Conservation (phyloP, 305 asterid genomes). For the Fraxinus sp. region DNA sequence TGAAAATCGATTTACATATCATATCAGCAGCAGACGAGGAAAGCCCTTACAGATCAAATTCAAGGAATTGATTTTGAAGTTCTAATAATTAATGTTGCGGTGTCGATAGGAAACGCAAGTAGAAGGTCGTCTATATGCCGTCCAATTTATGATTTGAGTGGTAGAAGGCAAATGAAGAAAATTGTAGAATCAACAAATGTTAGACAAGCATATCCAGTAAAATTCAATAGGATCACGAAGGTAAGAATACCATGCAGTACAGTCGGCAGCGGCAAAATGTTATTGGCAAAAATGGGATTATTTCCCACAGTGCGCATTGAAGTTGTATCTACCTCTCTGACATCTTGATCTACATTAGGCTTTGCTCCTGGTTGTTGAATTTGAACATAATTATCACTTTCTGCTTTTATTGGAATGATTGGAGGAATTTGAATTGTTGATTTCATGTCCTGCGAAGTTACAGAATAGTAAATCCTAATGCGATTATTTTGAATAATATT, state of each 20-base stretch:
- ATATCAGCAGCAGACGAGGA: constrained; percentile 14
- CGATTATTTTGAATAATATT: not conserved
- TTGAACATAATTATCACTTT: constrained; percentile 41
- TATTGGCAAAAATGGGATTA: constrained; percentile 43
- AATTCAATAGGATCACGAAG: constrained; percentile 31
- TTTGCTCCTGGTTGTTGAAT: constrained; percentile 48
- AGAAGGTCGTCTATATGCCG: not conserved
- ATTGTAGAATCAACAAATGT: constrained; percentile 19
- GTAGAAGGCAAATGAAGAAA: constrained; percentile 13
- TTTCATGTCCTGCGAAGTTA: constrained; percentile 51
- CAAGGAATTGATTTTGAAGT: not conserved
- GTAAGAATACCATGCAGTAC: constrained; percentile 55
- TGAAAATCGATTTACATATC: constrained; percentile 21
- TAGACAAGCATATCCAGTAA: constrained; percentile 21
- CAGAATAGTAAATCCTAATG: constrained; percentile 11
- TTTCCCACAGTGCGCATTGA: constrained; percentile 36
- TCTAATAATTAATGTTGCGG: not conserved
- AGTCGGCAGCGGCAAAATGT: constrained; percentile 41
- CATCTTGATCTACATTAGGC: constrained; percentile 37
- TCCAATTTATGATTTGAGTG: not conserved
- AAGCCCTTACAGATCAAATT: not conserved
- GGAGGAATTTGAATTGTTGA: constrained; percentile 41
- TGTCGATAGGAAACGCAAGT: not conserved
- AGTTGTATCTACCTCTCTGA: constrained; percentile 39
- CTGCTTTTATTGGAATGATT: constrained; percentile 40